These are phyloP conservation scores for Aschersonia sp. DNA, from an alignment of 2,329 filamentous ascomycete species.

Conservation along the genomic window DNA sequence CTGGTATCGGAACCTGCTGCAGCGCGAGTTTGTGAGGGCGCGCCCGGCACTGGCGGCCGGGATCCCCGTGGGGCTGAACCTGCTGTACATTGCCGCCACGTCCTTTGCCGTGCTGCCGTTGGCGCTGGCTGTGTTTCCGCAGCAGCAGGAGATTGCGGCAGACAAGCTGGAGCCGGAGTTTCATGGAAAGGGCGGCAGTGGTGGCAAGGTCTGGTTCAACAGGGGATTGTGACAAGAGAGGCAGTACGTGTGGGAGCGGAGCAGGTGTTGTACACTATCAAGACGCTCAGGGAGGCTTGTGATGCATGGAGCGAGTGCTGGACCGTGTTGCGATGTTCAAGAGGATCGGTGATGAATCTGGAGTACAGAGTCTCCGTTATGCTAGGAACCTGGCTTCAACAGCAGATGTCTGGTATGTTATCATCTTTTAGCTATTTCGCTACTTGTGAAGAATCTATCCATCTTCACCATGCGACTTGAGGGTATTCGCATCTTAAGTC, in stretches of 20 bases:
- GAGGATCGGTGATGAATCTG: no score
- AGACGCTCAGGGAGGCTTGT: no score
- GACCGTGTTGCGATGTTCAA: no score
- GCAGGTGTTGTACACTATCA: no score
- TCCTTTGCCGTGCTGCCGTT: slow-evolving; percentile 80
- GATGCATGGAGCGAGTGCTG: no score
- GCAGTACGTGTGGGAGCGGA: background rate
- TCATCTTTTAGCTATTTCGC: no score
- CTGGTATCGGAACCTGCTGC: slow-evolving; percentile 25
- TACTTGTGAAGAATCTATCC: background rate
- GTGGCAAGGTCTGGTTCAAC: slow-evolving; percentile 88
- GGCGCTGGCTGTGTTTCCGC: slow-evolving; percentile 83
- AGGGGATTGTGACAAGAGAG: slow-evolving; percentile 47
- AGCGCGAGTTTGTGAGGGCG: slow-evolving; percentile 64
- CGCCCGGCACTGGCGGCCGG: slow-evolving; percentile 48
- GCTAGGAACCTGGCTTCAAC: no score
- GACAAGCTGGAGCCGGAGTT: slow-evolving; percentile 75
- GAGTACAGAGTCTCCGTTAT: no score
- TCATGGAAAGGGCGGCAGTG: slow-evolving; percentile 61
- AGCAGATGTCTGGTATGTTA: no score
- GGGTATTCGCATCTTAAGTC: background rate
- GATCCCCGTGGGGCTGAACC: slow-evolving; percentile 62
- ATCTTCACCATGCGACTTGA: background rate
- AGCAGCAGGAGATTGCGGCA: slow-evolving; percentile 69
- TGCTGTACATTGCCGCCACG: slow-evolving; percentile 74